Conservation (phyloP, 1,284 basidiomycete genomes). For the Sporisorium graminicola region DNA sequence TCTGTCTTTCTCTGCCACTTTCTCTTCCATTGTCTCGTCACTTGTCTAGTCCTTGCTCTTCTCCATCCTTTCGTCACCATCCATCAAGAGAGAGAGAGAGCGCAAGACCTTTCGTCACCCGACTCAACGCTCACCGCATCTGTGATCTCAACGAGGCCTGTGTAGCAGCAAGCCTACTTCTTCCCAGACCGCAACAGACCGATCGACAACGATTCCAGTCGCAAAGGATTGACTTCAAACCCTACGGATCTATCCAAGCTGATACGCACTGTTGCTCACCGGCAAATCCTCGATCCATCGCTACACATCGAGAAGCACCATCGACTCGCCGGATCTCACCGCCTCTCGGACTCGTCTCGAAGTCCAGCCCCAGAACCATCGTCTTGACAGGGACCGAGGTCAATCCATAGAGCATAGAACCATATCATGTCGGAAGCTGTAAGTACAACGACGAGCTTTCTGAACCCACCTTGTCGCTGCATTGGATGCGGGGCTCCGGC, state of each 20-base stretch:
- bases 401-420: background rate
- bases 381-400: background rate
- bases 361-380: background rate
- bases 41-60: background rate
- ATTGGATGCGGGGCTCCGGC: constrained; percentile 11
- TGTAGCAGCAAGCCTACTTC: constrained; percentile 6
- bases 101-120: background rate
- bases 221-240: background rate
- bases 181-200: background rate
- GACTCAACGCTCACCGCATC: background rate
- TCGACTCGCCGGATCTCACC: background rate
- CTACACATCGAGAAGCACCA: background rate
- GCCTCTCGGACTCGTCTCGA: background rate
- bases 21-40: background rate
- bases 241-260: background rate
- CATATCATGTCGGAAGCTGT: constrained; percentile 28
- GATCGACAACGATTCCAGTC: too few species aligned
- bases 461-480: constrained; percentile 6
- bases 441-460: constrained; percentile 3
- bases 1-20: too few species aligned
- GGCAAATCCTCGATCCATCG: background rate
- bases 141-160: background rate
- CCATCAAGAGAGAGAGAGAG: background rate
- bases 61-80: background rate
- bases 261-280: too few species aligned